Evolutionary conservation across 1,284 basidiomycete genomes (phyloP).

Genomic region (Pseudozyma sp.): DNA sequence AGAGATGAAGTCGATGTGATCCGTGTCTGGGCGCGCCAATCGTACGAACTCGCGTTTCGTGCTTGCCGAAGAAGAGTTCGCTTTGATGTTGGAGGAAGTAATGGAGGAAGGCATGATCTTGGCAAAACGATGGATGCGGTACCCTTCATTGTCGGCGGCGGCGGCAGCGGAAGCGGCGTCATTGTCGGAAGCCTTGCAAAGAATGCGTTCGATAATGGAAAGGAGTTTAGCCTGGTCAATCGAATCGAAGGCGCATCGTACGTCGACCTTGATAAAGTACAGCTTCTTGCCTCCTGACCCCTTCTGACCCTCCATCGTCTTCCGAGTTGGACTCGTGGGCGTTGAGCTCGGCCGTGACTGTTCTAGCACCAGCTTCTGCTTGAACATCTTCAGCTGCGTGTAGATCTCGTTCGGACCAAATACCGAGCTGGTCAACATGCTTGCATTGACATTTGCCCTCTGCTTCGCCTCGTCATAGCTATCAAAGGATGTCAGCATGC

Average conservation of each 20-base stretch:
- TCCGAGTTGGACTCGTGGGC: background rate
- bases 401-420: conserved; percentile 70
- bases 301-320: background rate
- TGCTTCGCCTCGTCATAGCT: background rate
- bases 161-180: background rate
- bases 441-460: background rate
- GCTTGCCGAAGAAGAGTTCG: background rate
- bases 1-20: conserved; percentile 79
- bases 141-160: conserved; percentile 29
- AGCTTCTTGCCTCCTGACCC: conserved; percentile 20
- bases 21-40: conserved; percentile 72
- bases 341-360: background rate
- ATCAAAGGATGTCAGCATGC: conserved; percentile 4
- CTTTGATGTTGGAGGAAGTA: conserved; percentile 1
- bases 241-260: conserved; percentile 94
- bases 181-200: conserved; percentile 11
- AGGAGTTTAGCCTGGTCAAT: conserved; percentile 90
- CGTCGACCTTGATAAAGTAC: conserved; percentile 98
- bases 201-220: conserved; percentile 78
- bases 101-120: conserved; percentile 41
- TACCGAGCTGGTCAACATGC: conserved; percentile 52
- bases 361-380: conserved; percentile 19
- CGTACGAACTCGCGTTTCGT: conserved; percentile 41
- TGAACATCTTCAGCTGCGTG: conserved; percentile 40
- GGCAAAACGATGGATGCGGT: conserved; percentile 60